phyloP scores from a whole-genome alignment of 106 monocot species.

The Xerophyta viscosa region DNA sequence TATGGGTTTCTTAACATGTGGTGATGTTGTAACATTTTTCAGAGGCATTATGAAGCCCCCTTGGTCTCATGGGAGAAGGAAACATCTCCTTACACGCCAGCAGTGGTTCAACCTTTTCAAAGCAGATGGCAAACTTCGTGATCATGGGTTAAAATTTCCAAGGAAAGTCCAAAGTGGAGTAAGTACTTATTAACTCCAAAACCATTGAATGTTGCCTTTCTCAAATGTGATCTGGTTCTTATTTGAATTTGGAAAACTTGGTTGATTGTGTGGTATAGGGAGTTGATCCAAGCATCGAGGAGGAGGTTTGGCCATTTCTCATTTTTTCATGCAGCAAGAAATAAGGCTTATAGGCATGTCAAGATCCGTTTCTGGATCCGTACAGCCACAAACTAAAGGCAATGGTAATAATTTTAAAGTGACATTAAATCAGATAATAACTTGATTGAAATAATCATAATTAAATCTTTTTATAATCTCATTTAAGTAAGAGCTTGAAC shows the following conservation, averaged over 20 bases:
- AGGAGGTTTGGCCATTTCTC: conserved; percentile 96
- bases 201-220: background rate
- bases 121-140: conserved; percentile 57
- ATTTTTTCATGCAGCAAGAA: too few species aligned
- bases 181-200: conserved; percentile 14
- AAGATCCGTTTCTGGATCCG: too few species aligned
- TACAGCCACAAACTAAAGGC: too few species aligned
- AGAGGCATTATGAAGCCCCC: conserved; percentile 43
- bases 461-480: too few species aligned
- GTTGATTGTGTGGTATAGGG: conserved; percentile 39
- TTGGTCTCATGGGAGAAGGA: conserved; percentile 47
- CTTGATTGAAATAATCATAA: too few species aligned
- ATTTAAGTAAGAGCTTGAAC: too few species aligned
- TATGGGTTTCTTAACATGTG: too few species aligned
- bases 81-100: conserved; percentile 21
- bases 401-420: too few species aligned
- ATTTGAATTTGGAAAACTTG: too few species aligned
- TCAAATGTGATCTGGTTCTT: background rate
- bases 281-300: conserved; percentile 69
- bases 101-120: conserved; percentile 42
- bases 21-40: too few species aligned
- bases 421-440: too few species aligned
- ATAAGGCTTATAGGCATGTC: too few species aligned
- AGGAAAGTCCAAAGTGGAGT: conserved; percentile 87
- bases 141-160: conserved; percentile 66